Base-by-base conservation (phyloP, 2,329 filamentous ascomycete genomes). In the Ascocoryne sarcoides region DNA sequence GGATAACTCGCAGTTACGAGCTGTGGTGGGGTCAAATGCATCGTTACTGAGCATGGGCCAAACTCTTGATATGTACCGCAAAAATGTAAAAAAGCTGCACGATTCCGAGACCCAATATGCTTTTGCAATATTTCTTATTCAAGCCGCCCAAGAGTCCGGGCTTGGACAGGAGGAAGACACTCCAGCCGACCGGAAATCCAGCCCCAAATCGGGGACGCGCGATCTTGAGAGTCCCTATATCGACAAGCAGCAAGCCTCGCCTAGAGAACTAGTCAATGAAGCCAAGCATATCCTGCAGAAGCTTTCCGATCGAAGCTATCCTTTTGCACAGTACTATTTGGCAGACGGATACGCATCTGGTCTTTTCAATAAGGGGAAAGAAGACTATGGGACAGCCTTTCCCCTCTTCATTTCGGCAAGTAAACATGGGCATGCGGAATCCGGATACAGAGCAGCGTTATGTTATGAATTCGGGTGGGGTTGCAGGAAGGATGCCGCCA, bases 381-480 rank as follows among this genome's bases (percentile, higher is more conserved):
- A 87, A 55, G 92, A 98, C 60, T 83, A 93, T 59, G 86, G 89
- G 58, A 81, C 84, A 30, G 89, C 92, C 0, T 96, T 96, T 58
- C 84, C 87, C 7, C 76, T 96, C 20, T 98, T 98, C 59, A 74
- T 95, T 28, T 77, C 92, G 12, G 92, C 92, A 7, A 90, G 86
- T 55, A 98, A 96, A 66, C 92, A 95, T 64, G 92, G 92, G 21
- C 92, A 98, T 62, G 88, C 92, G 35, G 92, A 98, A 67, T 92
- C 92, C 42, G 89, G 82, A 26, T 98, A 95, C 64, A 84, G 92
- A 40, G 83, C 90, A 38, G 92, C 84, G 12, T 71, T 98, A 41
- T 95, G 89, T 67, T 96, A 96, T 65, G 92, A 98, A 62, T 96
- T 95, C 63, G 92, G 89, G 47, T 98, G 92, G 92, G 92, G 92